phyloP scores from a whole-genome alignment of 805 yeast genomes.

The Candida boleticola region DNA sequence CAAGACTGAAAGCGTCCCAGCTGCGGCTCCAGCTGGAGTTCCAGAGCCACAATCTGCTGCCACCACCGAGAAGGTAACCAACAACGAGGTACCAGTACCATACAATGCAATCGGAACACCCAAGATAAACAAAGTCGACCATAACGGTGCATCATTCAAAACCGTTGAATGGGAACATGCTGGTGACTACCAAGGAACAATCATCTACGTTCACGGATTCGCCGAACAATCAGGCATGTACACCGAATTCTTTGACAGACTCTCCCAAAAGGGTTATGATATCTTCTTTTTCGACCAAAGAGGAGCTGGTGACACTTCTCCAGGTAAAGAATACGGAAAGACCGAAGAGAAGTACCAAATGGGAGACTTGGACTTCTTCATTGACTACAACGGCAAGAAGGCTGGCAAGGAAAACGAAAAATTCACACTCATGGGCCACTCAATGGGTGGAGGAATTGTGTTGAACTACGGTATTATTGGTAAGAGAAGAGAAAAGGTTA shows the following conservation, averaged over 20 bases:
- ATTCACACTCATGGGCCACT: slow-evolving; percentile 61
- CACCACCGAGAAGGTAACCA: neutral
- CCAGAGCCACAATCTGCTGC: neutral
- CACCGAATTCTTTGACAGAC: slow-evolving; percentile 50
- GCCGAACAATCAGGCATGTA: slow-evolving; percentile 55
- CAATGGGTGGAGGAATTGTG: slow-evolving; percentile 79
- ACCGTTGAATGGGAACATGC: slow-evolving; percentile 37
- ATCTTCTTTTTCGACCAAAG: slow-evolving; percentile 70
- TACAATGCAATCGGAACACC: slow-evolving; percentile 35
- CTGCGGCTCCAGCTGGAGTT: neutral
- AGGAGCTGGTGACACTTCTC: slow-evolving; percentile 69
- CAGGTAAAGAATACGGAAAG: slow-evolving; percentile 50
- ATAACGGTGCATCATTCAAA: slow-evolving; percentile 39
- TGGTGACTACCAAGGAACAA: slow-evolving; percentile 45
- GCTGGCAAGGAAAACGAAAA: slow-evolving; percentile 29
- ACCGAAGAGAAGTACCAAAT: slow-evolving; percentile 57
- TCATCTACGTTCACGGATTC: slow-evolving; percentile 70
- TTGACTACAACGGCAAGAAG: slow-evolving; percentile 24
- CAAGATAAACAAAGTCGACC: slow-evolving; percentile 22
- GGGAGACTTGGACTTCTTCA: slow-evolving; percentile 55
- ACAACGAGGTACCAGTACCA: slow-evolving; percentile 20
- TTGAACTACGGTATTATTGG: slow-evolving; percentile 64
- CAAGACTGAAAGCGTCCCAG: neutral
- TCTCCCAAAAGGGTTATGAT: slow-evolving; percentile 57
- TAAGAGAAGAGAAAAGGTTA: slow-evolving; percentile 42